Evolutionary conservation across 805 yeast species (phyloP).

Genomic region (Saccharomycopsis synnaedendra): DNA sequence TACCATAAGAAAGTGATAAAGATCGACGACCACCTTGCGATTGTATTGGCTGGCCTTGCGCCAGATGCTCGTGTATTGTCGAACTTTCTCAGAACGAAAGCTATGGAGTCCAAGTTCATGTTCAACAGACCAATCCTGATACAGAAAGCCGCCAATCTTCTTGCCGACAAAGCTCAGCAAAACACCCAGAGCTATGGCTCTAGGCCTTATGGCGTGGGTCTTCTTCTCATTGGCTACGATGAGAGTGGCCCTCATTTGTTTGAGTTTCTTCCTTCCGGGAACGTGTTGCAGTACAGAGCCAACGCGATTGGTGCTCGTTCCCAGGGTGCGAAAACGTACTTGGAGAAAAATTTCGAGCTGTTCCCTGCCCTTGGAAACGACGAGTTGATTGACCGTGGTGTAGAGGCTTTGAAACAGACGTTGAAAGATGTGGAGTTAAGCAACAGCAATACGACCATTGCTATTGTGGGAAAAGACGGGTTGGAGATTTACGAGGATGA

Average conservation of each 20-base stretch:
- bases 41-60: slow-evolving; percentile 94
- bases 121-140: slow-evolving; percentile 80
- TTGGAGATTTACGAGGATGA: slow-evolving; percentile 83
- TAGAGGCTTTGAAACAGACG: slow-evolving; percentile 87
- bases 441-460: slow-evolving; percentile 75
- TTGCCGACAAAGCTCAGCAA: slow-evolving; percentile 95
- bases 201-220: slow-evolving; percentile 97
- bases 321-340: slow-evolving; percentile 93
- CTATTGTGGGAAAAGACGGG: slow-evolving; percentile 79
- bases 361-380: slow-evolving; percentile 53
- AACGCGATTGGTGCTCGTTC: slow-evolving; percentile 98
- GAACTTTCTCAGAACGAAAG: slow-evolving; percentile 81
- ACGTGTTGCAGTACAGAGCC: slow-evolving; percentile 81
- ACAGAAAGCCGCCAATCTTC: slow-evolving; percentile 68
- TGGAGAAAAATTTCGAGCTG: slow-evolving; percentile 73
- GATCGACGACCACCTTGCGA: slow-evolving; percentile 88
- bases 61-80: slow-evolving; percentile 96
- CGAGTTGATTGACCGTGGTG: slow-evolving; percentile 73
- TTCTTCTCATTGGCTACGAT: slow-evolving; percentile 81
- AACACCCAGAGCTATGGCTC: slow-evolving; percentile 95
- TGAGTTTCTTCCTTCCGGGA: slow-evolving; percentile 95
- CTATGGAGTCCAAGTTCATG: slow-evolving; percentile 76
- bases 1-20: slow-evolving; percentile 90
- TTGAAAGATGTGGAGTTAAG: slow-evolving; percentile 90
- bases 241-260: slow-evolving; percentile 88